These are phyloP conservation scores for Monsonia emarginata DNA, from an alignment of 441 rosid species.

Conservation along the genomic window DNA sequence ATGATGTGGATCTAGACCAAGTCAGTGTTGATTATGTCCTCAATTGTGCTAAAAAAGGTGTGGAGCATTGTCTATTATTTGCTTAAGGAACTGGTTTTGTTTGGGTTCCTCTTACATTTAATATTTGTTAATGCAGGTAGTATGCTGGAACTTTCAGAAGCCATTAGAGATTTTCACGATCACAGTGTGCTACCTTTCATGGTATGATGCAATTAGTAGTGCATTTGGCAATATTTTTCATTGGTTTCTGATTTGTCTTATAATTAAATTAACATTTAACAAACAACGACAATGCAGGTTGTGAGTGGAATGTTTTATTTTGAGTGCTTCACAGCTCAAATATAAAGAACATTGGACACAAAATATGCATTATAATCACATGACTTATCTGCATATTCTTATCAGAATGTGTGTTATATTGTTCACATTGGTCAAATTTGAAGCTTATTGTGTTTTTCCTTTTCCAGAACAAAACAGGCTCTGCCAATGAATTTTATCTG, in stretches of 20 bases:
- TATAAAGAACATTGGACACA: neutral
- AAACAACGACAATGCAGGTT: neutral
- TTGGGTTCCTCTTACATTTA: slow-evolving; percentile 2
- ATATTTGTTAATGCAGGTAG: slow-evolving; percentile 36
- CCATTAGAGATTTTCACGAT: slow-evolving; percentile 90
- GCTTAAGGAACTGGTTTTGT: neutral
- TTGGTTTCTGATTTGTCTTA: neutral
- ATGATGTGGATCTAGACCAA: slow-evolving; percentile 97
- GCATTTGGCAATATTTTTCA: neutral
- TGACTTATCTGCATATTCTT: neutral
- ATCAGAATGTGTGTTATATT: neutral
- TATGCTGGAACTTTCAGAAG: slow-evolving; percentile 85
- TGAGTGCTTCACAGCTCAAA: neutral
- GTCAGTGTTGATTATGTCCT: slow-evolving; percentile 93
- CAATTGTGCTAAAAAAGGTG: slow-evolving; percentile 80
- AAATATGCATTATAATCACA: neutral
- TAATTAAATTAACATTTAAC: too few species aligned
- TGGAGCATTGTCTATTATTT: neutral
- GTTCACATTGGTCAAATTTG: slow-evolving; percentile 7
- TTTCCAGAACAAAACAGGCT: slow-evolving; percentile 55
- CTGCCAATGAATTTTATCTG: slow-evolving; percentile 79
- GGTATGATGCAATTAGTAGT: slow-evolving; percentile 33
- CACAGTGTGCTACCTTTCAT: slow-evolving; percentile 64
- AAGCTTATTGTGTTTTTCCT: slow-evolving; percentile 15
- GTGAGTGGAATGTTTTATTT: neutral